phyloP scores from a whole-genome alignment of 345 rosid species.

The Erysimum cheiranthoides region DNA sequence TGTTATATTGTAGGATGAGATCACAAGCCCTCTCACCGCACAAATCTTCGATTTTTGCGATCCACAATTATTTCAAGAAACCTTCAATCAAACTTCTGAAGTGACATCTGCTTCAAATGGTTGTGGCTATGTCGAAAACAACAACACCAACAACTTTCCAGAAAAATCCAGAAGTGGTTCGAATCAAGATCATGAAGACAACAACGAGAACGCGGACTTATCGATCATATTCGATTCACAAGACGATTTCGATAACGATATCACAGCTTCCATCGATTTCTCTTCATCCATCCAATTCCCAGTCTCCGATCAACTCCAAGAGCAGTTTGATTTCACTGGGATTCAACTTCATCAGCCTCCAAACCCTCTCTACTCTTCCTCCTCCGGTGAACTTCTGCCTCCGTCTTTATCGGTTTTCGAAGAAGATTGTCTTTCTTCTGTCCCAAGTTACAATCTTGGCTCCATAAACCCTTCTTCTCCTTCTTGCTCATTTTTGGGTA shows the following conservation, averaged over 20 bases:
- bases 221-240: conserved; percentile 67
- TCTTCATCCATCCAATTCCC: conserved; percentile 68
- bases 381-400: conserved; percentile 41
- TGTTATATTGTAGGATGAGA: conserved; percentile 65
- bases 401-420: conserved; percentile 63
- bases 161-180: conserved; percentile 44
- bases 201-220: conserved; percentile 49
- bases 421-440: conserved; percentile 79
- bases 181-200: conserved; percentile 38
- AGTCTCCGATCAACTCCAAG: conserved; percentile 55
- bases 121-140: conserved; percentile 61
- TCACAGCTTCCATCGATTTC: conserved; percentile 88
- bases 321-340: conserved; percentile 67
- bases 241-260: conserved; percentile 81
- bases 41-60: conserved; percentile 78
- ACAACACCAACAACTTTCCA: conserved; percentile 10
- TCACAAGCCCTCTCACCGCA: conserved; percentile 74
- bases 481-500: conserved; percentile 56
- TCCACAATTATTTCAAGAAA: conserved; percentile 66
- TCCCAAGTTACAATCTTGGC: conserved; percentile 58
- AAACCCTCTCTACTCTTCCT: conserved; percentile 37
- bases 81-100: conserved; percentile 71
- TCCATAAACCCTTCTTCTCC: conserved; percentile 73
- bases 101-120: conserved; percentile 71
- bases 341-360: conserved; percentile 43